Evolutionary conservation across 2,329 filamentous ascomycete species (phyloP).

Genomic region (Purpureocillium takamizusanense): DNA sequence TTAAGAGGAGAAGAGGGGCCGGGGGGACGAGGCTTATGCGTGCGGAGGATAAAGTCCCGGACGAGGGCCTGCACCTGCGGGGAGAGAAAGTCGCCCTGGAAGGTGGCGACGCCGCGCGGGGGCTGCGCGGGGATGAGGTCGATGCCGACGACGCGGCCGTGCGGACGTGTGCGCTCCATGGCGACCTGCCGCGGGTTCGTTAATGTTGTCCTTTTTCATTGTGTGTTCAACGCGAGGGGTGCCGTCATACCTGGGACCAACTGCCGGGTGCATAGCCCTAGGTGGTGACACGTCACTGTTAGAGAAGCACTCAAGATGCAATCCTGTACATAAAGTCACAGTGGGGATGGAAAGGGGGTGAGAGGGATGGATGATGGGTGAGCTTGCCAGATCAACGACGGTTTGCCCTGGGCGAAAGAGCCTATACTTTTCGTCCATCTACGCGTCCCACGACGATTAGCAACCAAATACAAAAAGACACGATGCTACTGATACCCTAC

Average conservation of each 20-base stretch:
- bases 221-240: too few species aligned
- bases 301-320: background rate
- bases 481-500: too few species aligned
- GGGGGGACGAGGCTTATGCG: slow-evolving; percentile 20
- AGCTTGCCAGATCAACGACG: slow-evolving; percentile 73
- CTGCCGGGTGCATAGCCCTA: slow-evolving; percentile 70
- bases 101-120: slow-evolving; percentile 81
- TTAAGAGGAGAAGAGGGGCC: background rate
- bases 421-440: slow-evolving; percentile 76
- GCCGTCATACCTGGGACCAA: slow-evolving; percentile 53
- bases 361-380: background rate
- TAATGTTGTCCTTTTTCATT: too few species aligned
- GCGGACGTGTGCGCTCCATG: slow-evolving; percentile 63
- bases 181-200: slow-evolving; percentile 58
- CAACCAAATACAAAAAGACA: too few species aligned
- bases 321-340: too few species aligned
- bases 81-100: slow-evolving; percentile 89
- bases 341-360: background rate
- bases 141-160: slow-evolving; percentile 78
- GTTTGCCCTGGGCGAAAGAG: slow-evolving; percentile 76
- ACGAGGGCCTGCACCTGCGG: slow-evolving; percentile 66
- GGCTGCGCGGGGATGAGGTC: slow-evolving; percentile 91
- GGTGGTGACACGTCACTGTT: background rate
- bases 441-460: slow-evolving; percentile 2
- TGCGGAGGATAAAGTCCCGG: slow-evolving; percentile 62